Evolutionary conservation across 2,329 filamentous ascomycete species (phyloP).

Genomic region (Hypoxylon sp.): DNA sequence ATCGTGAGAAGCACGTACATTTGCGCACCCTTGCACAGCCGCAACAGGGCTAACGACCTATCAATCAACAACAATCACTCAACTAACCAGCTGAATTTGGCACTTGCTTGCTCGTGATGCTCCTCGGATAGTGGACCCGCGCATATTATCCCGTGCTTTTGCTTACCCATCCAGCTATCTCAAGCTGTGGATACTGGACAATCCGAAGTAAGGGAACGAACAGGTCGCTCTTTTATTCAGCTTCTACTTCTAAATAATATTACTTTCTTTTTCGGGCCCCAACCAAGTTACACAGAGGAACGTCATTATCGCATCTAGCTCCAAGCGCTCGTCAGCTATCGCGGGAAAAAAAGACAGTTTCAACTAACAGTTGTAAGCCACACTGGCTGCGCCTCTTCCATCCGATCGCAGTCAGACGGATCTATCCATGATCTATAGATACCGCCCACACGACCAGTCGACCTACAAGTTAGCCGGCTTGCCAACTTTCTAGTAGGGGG

Average conservation of each 20-base stretch:
- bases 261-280: constrained; percentile 8
- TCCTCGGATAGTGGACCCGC: constrained; percentile 34
- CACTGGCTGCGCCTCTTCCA: constrained; percentile 46
- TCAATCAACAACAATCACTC: constrained; percentile 30
- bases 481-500: constrained; percentile 16
- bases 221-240: constrained; percentile 9
- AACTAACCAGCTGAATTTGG: constrained; percentile 28
- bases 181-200: constrained; percentile 30
- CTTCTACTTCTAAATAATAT: constrained; percentile 4
- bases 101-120: constrained; percentile 37
- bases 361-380: constrained; percentile 28
- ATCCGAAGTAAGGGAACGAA: constrained; percentile 23
- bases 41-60: constrained; percentile 36
- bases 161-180: constrained; percentile 34
- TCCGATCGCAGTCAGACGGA: constrained; percentile 43
- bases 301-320: constrained; percentile 16
- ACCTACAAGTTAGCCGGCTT: constrained; percentile 14
- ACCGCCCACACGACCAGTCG: constrained; percentile 5
- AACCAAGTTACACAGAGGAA: constrained; percentile 25
- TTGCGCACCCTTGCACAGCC: constrained; percentile 42
- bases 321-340: not conserved
- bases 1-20: constrained; percentile 27
- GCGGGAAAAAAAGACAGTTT: constrained; percentile 4
- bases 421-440: constrained; percentile 31
- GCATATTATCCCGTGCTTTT: constrained; percentile 18